phyloP scores from a whole-genome alignment of 345 rosid species.

The Salix exigua region DNA sequence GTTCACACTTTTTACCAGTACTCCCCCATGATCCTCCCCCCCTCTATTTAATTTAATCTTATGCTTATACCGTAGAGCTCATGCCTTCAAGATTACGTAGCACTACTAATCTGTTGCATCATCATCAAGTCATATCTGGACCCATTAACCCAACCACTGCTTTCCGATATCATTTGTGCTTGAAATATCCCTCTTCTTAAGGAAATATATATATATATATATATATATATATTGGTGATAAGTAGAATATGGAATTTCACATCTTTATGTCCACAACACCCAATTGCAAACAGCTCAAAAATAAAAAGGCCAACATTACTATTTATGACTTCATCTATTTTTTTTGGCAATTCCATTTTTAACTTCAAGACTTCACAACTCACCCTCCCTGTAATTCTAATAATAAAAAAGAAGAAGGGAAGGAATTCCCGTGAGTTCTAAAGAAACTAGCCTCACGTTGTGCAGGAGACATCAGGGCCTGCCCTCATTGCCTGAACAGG shows the following conservation, averaged over 20 bases:
- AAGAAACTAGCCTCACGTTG: not conserved
- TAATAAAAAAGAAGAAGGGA: no score
- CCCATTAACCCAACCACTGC: not conserved
- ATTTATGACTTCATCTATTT: not conserved
- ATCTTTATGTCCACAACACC: not conserved
- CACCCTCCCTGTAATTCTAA: not conserved
- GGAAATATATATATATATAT: not conserved
- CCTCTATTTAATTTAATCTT: not conserved
- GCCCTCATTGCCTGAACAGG: not conserved
- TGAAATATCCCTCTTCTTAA: not conserved
- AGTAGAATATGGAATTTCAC: not conserved
- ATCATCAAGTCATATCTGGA: not conserved
- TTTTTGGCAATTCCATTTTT: not conserved
- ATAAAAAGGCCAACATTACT: not conserved
- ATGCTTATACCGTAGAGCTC: not conserved
- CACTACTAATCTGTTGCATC: not conserved
- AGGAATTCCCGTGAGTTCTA: not conserved
- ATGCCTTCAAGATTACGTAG: not conserved
- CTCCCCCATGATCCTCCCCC: no score
- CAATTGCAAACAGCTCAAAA: not conserved
- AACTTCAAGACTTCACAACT: not conserved
- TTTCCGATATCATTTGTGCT: not conserved
- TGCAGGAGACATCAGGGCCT: not conserved
- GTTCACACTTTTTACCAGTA: not conserved
- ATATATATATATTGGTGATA: not conserved